phyloP scores from a whole-genome alignment of 306 rosid species.

The Gastrolobium villosum region DNA sequence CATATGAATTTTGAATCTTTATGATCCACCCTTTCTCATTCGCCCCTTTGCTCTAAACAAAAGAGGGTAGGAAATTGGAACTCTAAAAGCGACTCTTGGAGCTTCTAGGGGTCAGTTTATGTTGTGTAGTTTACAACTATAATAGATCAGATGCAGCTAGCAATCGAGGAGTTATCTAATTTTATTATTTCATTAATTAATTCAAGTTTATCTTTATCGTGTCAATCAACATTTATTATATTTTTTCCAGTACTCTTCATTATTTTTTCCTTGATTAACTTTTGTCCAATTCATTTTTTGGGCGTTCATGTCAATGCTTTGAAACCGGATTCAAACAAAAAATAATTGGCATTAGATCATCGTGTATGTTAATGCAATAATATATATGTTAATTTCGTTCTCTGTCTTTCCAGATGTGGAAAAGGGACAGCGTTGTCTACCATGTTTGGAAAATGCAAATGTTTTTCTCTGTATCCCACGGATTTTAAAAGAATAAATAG shows the following conservation, averaged over 20 bases:
- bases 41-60: neutral
- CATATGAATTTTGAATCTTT: constrained; percentile 20
- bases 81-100: constrained; percentile 42
- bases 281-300: neutral
- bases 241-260: neutral
- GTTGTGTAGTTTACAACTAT: constrained; percentile 31
- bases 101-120: constrained; percentile 44
- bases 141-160: neutral
- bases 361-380: neutral
- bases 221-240: neutral
- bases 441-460: constrained; percentile 22
- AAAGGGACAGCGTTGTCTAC: neutral
- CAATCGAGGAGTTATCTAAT: neutral
- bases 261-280: neutral
- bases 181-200: constrained; percentile 17
- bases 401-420: neutral
- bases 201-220: neutral
- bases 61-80: neutral
- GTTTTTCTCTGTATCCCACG: neutral
- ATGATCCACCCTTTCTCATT: neutral
- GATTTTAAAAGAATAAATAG: neutral
- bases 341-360: constrained; percentile 2
- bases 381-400: neutral
- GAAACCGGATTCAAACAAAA: constrained; percentile 10
- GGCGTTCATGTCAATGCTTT: constrained; percentile 43